Evolutionary conservation across 2,329 filamentous ascomycete genomes (phyloP).

Genomic region (Botryosphaeria agaves): DNA sequence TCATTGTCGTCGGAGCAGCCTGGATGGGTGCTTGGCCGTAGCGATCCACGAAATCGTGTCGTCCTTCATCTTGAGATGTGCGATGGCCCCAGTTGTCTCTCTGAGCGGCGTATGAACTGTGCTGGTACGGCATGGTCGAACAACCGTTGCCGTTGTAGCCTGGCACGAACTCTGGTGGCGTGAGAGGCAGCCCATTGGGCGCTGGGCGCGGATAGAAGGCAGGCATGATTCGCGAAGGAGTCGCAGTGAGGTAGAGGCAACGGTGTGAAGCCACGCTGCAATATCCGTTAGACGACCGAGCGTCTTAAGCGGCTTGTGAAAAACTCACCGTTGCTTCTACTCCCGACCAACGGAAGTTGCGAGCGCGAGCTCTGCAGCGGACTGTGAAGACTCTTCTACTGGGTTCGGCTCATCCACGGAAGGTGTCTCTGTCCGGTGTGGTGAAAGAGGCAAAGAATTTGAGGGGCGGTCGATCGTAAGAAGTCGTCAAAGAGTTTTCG

Average conservation of each 20-base stretch:
- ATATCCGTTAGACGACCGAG: neutral
- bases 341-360: neutral
- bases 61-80: constrained; percentile 23
- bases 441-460: neutral
- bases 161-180: constrained; percentile 30
- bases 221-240: constrained; percentile 26
- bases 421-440: neutral
- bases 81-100: constrained; percentile 17
- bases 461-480: neutral
- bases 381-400: constrained; percentile 5
- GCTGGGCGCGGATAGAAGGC: constrained; percentile 30
- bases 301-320: constrained; percentile 6
- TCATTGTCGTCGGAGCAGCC: constrained; percentile 11
- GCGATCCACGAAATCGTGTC: constrained; percentile 27
- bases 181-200: constrained; percentile 26
- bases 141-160: constrained; percentile 23
- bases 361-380: constrained; percentile 1
- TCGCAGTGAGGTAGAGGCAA: constrained; percentile 23
- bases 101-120: constrained; percentile 24
- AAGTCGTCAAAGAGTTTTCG: neutral
- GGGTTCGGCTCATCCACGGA: constrained; percentile 7
- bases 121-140: constrained; percentile 27
- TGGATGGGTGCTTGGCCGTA: constrained; percentile 20
- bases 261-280: constrained; percentile 18
- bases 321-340: constrained; percentile 2